Conservation (phyloP, 306 rosid species). For the Fragaria ananassa region DNA sequence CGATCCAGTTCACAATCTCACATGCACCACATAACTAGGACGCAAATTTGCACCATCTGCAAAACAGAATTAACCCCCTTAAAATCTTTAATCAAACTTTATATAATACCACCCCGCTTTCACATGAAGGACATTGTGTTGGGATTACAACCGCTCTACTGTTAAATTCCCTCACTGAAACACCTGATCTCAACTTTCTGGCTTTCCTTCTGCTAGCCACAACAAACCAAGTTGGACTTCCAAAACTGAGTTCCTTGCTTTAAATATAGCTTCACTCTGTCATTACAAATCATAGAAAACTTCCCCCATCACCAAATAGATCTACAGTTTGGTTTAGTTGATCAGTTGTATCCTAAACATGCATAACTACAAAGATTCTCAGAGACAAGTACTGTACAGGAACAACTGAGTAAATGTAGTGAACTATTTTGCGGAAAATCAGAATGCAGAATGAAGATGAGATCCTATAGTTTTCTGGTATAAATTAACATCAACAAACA, state of each 20-base stretch:
- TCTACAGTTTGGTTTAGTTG: background rate
- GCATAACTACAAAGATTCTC: constrained; percentile 21
- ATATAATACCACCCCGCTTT: background rate
- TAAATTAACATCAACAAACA: background rate
- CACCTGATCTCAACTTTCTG: background rate
- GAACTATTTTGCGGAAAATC: background rate
- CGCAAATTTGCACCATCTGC: background rate
- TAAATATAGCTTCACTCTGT: background rate
- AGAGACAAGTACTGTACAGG: background rate
- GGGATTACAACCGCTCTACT: background rate
- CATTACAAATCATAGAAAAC: background rate
- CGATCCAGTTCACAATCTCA: constrained; percentile 1
- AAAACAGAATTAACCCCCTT: background rate
- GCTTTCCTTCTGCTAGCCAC: background rate
- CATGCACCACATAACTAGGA: background rate
- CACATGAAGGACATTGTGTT: background rate
- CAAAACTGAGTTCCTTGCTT: background rate
- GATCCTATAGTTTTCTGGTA: background rate
- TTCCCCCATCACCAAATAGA: background rate
- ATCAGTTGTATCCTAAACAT: constrained; percentile 17
- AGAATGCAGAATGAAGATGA: background rate
- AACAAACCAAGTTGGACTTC: constrained; percentile 4
- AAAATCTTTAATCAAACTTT: background rate
- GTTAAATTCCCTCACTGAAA: background rate
- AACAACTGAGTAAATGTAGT: background rate